A percentile compares a stretch with the other conserved stretches of the same genome.
Evolutionary conservation across 2,329 filamentous ascomycete genomes (phyloP).

Genomic region (Orbilia blumenaviensis): DNA sequence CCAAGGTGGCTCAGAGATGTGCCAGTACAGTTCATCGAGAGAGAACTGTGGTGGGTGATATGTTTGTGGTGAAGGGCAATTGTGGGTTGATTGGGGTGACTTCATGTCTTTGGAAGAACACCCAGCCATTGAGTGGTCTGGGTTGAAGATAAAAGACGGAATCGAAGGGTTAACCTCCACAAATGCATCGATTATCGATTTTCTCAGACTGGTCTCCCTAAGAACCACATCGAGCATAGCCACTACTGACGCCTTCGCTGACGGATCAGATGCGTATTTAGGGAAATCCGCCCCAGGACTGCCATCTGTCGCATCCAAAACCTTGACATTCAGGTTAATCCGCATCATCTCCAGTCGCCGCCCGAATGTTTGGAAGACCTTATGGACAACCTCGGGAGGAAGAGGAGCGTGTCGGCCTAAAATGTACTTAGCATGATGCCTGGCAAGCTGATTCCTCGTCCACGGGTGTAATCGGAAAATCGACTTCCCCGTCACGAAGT

Average conservation of each 20-base stretch:
- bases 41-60: neutral
- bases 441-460: neutral
- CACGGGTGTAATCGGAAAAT: constrained; percentile 27
- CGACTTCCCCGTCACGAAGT: constrained; percentile 25
- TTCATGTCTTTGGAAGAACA: neutral
- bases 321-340: constrained; percentile 22
- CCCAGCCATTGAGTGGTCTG: neutral
- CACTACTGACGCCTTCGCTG: constrained; percentile 14
- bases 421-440: constrained; percentile 19
- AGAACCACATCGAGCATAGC: constrained; percentile 26
- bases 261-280: constrained; percentile 6
- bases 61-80: neutral
- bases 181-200: constrained; percentile 34
- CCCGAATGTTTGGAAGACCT: constrained; percentile 5
- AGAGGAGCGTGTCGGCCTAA: neutral
- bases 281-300: constrained; percentile 37
- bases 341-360: constrained; percentile 34
- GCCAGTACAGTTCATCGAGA: neutral
- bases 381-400: neutral
- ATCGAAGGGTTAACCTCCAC: constrained; percentile 20
- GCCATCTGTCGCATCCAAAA: constrained; percentile 33
- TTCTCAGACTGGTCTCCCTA: constrained; percentile 23
- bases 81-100: neutral
- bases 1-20: neutral
- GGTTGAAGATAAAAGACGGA: constrained; percentile 18